Evolutionary conservation across 495 filamentous ascomycete genomes (phyloP).

Genomic region (Daldinia caldariorum): DNA sequence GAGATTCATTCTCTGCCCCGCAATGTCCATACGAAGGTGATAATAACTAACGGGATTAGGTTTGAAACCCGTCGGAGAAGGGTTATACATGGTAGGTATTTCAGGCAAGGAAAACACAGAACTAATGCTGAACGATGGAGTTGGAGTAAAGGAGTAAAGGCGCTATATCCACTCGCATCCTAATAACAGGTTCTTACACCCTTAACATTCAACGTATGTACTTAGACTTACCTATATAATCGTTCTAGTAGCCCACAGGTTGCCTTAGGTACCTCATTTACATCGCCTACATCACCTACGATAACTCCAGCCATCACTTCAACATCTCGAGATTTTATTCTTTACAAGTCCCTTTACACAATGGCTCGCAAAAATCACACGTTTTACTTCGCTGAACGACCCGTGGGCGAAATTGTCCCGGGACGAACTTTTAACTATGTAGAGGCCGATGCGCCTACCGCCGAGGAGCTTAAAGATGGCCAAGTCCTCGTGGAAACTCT

Average conservation of each 20-base stretch:
- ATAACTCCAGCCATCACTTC: no score
- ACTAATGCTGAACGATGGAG: no score
- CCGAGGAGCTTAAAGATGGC: conserved; percentile 57
- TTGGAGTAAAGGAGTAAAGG: no score
- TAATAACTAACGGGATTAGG: no score
- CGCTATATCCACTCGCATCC: no score
- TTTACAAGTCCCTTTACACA: conserved; percentile 4
- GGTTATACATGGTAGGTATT: no score
- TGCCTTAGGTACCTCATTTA: background rate
- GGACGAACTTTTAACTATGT: conserved; percentile 61
- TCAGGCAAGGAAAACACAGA: no score
- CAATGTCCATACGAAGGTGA: no score
- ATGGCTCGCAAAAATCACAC: conserved; percentile 56
- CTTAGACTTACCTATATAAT: background rate
- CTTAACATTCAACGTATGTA: background rate
- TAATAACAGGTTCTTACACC: no score
- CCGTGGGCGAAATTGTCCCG: conserved; percentile 52
- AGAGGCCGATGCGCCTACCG: conserved; percentile 54
- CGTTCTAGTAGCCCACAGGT: background rate
- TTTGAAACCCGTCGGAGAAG: no score
- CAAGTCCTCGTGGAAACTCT: conserved; percentile 68
- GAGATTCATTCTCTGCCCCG: no score
- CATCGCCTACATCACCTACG: no score
- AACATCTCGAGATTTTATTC: background rate
- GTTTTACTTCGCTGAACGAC: conserved; percentile 62